A percentile compares a stretch with the other conserved stretches of the same genome.
phyloP scores from a whole-genome alignment of 163 green algal species.

The Volvox carteri region DNA sequence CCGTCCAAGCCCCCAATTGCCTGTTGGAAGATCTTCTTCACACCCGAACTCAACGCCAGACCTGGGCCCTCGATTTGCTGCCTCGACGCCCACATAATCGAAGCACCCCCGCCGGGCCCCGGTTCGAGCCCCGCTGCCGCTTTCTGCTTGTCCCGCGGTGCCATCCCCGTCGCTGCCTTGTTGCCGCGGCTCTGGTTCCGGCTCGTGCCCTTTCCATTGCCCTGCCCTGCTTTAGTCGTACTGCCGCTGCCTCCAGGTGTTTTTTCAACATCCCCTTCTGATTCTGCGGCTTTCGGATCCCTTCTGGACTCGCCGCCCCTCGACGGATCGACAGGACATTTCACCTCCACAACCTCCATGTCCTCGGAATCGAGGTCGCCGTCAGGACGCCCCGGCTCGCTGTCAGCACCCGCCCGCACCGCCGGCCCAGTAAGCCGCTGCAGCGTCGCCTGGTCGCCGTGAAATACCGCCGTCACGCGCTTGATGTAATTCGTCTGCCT shows the following conservation, averaged over 20 bases:
- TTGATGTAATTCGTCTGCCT: conserved; percentile 78
- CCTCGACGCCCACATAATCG: conserved; percentile 66
- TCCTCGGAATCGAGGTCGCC: background rate
- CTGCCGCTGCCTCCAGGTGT: no score
- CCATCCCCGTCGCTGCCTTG: background rate
- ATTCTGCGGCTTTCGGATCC: no score
- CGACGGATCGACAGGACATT: background rate
- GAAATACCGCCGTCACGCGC: conserved; percentile 57
- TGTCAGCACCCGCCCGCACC: no score
- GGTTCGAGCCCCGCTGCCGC: background rate
- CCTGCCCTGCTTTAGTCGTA: no score
- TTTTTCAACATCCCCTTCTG: no score
- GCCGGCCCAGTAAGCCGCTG: background rate
- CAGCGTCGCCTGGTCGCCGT: background rate
- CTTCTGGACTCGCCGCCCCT: no score
- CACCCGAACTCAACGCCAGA: conserved; percentile 65
- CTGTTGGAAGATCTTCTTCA: conserved; percentile 72
- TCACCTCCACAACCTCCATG: background rate
- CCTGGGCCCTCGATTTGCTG: conserved; percentile 60
- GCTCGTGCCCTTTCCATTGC: no score
- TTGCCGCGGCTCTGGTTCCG: conserved; percentile 7
- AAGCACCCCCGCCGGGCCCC: background rate
- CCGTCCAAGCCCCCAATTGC: conserved; percentile 9
- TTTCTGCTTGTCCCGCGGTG: background rate
- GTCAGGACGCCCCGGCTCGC: no score